Base-by-base conservation (phyloP, 176 grass and related monocot genomes). In the Cymbopogon citratus region DNA sequence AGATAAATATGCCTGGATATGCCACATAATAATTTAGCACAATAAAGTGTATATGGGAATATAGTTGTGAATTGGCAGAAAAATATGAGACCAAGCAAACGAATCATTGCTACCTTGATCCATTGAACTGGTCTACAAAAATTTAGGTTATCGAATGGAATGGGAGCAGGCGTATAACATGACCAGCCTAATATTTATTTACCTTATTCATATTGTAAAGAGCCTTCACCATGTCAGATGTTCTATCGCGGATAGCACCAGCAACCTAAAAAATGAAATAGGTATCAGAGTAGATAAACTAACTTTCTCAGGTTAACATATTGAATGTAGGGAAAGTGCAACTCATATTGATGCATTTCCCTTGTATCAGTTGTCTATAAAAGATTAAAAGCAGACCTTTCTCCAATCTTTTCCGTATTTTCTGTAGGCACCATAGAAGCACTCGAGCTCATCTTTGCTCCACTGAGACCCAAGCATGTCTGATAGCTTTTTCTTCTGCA, bases 381-480 rank as follows among this genome's bases (percentile, higher is more conserved):
- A 61, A 75, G 71, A 19, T 63, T 39, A 82, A 74, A 80, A 83
- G 24, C 77, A 83, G 61, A 95, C 96, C 88, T 99, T 99, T 88
- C 65, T 93, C 96, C 96, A 99, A 80, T 99, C 96, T 89, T 95
- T 95, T 80, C 92, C 96, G 81, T 88, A 93, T 87, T 95, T 99
- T 69, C 96, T 88, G 61, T 95, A 99, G 14, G 88, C 84, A 86
- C 85, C 92, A 81, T 99, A 99, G 72, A 99, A 99, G 33, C n/a
- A 77, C 83, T 95, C 92, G 33, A 99, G 89, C 68, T 99, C 96
- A 60, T 99, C 96, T 91, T 95, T 99, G 87, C 72, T 91, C 96
- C 96, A 99, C 46, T 95, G 92, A 84, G 90, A 81, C 81, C 91
- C 96, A 78, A 99, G 86, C 91, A 97, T 89, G 73, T 95, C 92